Conservation (phyloP, 1,139 yeast genomes). For the Yamadazyma membranifaciens region DNA sequence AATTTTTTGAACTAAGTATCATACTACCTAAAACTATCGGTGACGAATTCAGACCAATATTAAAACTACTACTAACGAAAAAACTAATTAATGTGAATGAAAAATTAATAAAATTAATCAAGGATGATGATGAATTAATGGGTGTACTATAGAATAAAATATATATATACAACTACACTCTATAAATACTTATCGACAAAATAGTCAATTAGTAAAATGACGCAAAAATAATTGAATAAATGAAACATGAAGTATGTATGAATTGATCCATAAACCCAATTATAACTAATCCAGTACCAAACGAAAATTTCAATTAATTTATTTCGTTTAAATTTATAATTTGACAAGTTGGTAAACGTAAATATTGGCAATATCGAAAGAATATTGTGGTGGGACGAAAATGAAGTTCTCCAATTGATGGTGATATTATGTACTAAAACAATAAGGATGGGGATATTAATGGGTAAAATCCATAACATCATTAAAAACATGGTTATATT, state of each 20-base stretch:
- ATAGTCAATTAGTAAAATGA: conserved; percentile 26
- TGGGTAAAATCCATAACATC: conserved; percentile 67
- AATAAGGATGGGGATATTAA: conserved; percentile 64
- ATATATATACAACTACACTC: background rate
- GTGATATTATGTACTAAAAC: conserved; percentile 71
- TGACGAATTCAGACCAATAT: conserved; percentile 4
- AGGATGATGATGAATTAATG: conserved; percentile 5
- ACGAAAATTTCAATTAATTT: conserved; percentile 20
- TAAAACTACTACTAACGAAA: background rate
- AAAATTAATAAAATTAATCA: background rate
- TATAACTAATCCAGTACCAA: conserved; percentile 50
- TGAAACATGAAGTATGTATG: conserved; percentile 73
- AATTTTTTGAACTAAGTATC: conserved; percentile 1
- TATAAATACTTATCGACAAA: conserved; percentile 2
- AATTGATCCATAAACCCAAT: conserved; percentile 63
- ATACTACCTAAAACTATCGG: background rate
- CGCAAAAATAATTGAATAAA: conserved; percentile 54
- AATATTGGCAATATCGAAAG: conserved; percentile 66
- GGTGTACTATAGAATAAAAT: background rate
- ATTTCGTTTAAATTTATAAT: conserved; percentile 14
- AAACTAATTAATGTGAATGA: conserved; percentile 2
- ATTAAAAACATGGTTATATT: conserved; percentile 54
- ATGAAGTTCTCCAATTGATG: conserved; percentile 71
- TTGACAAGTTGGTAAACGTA: conserved; percentile 33
- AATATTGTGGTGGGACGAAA: conserved; percentile 73